Percentiles rank a stretch among this genome's conserved stretches.
phyloP scores from a whole-genome alignment of 2,329 filamentous ascomycete genomes.

The Fusarium annulatum region DNA sequence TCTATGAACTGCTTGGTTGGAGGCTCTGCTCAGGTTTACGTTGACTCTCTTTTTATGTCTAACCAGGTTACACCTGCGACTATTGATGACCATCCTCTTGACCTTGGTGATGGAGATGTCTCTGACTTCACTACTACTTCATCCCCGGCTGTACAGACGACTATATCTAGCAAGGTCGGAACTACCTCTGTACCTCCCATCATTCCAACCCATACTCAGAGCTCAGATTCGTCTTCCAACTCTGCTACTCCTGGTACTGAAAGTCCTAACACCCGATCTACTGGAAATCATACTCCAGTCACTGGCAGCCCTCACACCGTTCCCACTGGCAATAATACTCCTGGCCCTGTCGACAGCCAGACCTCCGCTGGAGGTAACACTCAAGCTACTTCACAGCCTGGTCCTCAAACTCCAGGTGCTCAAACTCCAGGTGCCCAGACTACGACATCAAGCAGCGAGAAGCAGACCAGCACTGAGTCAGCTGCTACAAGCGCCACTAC shows the following conservation, averaged over 20 bases:
- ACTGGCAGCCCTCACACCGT: background rate
- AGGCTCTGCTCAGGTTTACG: constrained; percentile 9
- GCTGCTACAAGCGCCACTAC: accelerated
- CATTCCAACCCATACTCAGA: background rate
- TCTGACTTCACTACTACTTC: background rate
- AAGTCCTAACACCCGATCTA: background rate
- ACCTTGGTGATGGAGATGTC: constrained; percentile 1
- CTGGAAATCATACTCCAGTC: background rate
- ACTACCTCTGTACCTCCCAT: background rate
- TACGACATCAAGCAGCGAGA: background rate
- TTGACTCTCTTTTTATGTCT: constrained; percentile 36
- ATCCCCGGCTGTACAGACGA: background rate
- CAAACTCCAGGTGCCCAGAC: background rate
- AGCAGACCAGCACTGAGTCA: background rate
- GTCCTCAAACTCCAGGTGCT: background rate
- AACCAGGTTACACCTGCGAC: constrained; percentile 28
- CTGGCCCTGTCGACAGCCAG: background rate
- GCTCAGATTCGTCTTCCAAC: accelerated
- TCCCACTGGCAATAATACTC: accelerated
- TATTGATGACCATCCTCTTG: constrained; percentile 18
- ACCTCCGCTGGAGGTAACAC: background rate
- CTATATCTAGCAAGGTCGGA: background rate
- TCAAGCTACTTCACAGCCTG: background rate
- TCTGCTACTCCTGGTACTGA: background rate
- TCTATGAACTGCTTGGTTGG: constrained; percentile 3